Evolutionary conservation across 1,139 yeast species (phyloP), one percentile per base, ranked within the genome.

Genomic region (Candida glucosophila): DNA sequence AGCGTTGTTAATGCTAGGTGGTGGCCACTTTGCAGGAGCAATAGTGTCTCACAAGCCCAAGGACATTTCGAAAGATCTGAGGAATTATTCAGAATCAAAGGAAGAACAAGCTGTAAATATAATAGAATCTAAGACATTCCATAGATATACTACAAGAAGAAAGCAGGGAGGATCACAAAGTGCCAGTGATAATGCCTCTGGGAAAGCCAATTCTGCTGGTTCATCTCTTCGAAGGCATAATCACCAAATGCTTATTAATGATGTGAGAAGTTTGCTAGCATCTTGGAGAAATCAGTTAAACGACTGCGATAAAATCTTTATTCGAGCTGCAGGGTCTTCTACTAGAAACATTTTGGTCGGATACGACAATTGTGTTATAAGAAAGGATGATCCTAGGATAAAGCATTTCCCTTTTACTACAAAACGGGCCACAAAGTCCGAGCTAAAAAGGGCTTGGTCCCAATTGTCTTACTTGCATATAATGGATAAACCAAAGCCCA

Each of bases 21-120:
- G 98, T 24, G 99, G 98, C 21, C 97, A 92, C 55, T 92, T 90
- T 59, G 95, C 97, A 0, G 98, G 93, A 8, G 96, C 95, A 0
- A 79, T 90, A 22, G 65, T 92, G 8, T 75, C 86, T 2, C 97
- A 88, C 44, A 60, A 60, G 22, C 76, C 75, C 13, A 64, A 59
- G 35, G 59, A 60, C 20, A 64, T 70, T 3, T 68, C 70, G 39
- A 81, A 86, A 31, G 52, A 70, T 36, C 59, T 60, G 14, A 61
- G 67, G 5, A 61, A 63, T 17, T 50, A 58, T 5, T 60, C 60
- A 25, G 66, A 55, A 22, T 41, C 57, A 5, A 37, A 65, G 4
- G 60, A 67, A 25, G 73, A 71, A 29, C 85, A 78, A 42, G 61
- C 72, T 2, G 85, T 80, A 2, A 68, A 76, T 18, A 52, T 88